A percentile compares a stretch with the other conserved stretches of the same genome.
phyloP scores from a whole-genome alignment of 306 rosid species.

The Prunus mongolica region DNA sequence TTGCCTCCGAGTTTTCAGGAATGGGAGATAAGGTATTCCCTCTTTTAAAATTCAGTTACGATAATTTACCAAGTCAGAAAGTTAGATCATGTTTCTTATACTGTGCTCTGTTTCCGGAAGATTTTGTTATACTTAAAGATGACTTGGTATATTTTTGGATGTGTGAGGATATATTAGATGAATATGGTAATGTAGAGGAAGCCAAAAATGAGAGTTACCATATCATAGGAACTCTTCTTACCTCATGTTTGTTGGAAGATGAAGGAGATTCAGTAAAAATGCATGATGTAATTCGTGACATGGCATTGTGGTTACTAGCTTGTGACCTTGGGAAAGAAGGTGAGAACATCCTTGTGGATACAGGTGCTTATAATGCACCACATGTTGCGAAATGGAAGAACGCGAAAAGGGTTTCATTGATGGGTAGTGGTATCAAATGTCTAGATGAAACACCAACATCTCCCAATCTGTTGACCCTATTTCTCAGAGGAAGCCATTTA shows the following conservation, averaged over 20 bases:
- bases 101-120: conserved; percentile 14
- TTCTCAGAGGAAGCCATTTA: not conserved
- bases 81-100: conserved; percentile 16
- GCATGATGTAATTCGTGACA: not conserved
- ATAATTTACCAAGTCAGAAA: not conserved
- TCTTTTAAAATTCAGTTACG: conserved; percentile 14
- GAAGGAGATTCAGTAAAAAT: not conserved
- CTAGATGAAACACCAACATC: too few species aligned
- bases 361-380: too few species aligned
- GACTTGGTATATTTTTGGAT: not conserved
- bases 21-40: conserved; percentile 11
- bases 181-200: not conserved
- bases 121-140: not conserved
- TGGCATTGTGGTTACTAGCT: not conserved
- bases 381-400: too few species aligned
- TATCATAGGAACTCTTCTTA: not conserved
- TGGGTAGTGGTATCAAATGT: too few species aligned
- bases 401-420: too few species aligned
- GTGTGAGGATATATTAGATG: conserved; percentile 7
- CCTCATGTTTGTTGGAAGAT: conserved; percentile 2
- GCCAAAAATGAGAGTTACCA: not conserved
- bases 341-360: too few species aligned
- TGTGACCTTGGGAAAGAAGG: too few species aligned
- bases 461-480: not conserved
- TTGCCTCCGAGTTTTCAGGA: not conserved